A percentile compares a stretch with the other conserved stretches of the same genome.
Evolutionary conservation across 1,139 yeast genomes (phyloP).

Genomic region (Hemisphaericaspora lyxosophila): DNA sequence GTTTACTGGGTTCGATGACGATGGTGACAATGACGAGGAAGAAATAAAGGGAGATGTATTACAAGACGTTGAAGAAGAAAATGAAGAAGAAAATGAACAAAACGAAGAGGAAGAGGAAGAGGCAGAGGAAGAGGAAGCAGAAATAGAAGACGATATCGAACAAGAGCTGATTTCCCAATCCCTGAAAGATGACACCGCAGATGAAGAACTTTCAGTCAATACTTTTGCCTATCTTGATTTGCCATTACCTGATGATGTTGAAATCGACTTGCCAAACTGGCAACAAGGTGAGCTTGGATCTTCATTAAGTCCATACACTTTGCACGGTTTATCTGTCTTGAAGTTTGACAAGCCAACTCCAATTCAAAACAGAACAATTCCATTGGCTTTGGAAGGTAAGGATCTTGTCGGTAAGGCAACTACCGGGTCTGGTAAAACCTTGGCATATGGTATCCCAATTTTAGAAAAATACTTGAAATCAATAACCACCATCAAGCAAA

Average conservation of each 20-base stretch:
- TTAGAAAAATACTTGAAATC: conserved; percentile 58
- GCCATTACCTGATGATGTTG: conserved; percentile 40
- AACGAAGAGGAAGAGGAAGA: conserved; percentile 11
- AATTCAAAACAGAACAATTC: conserved; percentile 78
- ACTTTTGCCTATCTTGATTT: conserved; percentile 26
- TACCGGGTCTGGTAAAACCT: conserved; percentile 97
- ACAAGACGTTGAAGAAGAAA: conserved; percentile 18
- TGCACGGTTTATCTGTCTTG: conserved; percentile 59
- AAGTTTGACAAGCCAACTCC: conserved; percentile 74
- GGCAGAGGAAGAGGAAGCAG: conserved; percentile 12
- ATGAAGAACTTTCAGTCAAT: conserved; percentile 20
- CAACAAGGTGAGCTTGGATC: conserved; percentile 24
- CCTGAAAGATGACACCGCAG: no score
- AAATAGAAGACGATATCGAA: conserved; percentile 18
- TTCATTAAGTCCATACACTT: conserved; percentile 50
- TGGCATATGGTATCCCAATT: conserved; percentile 95
- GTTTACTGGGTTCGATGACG: conserved; percentile 13
- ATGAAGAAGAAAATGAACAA: conserved; percentile 22
- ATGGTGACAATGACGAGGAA: conserved; percentile 16
- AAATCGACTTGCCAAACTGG: conserved; percentile 62
- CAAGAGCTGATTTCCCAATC: conserved; percentile 15
- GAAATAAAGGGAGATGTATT: conserved; percentile 11
- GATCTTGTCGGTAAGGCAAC: conserved; percentile 96
- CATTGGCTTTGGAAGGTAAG: conserved; percentile 65
- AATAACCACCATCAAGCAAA: conserved; percentile 21